A percentile compares a stretch with the other conserved stretches of the same genome.
phyloP scores from a whole-genome alignment of 345 rosid species.

The Pugionium dolabratum region DNA sequence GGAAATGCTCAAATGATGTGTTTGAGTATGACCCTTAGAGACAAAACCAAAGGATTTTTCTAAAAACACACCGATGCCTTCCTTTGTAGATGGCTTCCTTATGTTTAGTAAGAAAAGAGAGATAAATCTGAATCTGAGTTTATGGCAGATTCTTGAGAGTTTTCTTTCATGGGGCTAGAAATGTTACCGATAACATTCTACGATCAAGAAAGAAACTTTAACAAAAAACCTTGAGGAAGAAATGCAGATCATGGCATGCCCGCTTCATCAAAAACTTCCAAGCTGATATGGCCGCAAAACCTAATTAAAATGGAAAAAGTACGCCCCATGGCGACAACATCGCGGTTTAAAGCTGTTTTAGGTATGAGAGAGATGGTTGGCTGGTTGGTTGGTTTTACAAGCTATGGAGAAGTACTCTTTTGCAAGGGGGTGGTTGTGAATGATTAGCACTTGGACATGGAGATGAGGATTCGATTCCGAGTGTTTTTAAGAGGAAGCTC shows the following conservation, averaged over 20 bases:
- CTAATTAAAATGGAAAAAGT: constrained; percentile 27
- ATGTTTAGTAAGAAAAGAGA: constrained; percentile 28
- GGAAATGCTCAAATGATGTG: constrained; percentile 38
- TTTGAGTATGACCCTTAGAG: constrained; percentile 30
- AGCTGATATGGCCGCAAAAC: constrained; percentile 77
- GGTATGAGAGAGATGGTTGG: constrained; percentile 18
- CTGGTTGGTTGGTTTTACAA: constrained; percentile 46
- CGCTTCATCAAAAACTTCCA: constrained; percentile 64
- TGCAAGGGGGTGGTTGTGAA: constrained; percentile 84
- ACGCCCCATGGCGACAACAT: constrained; percentile 40
- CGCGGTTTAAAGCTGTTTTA: constrained; percentile 7
- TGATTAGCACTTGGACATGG: constrained; percentile 59
- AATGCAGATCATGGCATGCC: constrained; percentile 71
- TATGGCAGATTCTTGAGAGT: constrained; percentile 43
- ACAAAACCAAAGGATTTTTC: constrained; percentile 38
- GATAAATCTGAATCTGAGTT: constrained; percentile 30
- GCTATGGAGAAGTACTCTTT: constrained; percentile 92
- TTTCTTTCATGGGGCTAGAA: constrained; percentile 34
- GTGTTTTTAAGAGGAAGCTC: constrained; percentile 83
- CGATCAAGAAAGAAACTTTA: constrained; percentile 27
- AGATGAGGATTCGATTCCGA: constrained; percentile 77
- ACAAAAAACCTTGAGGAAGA: constrained; percentile 36
- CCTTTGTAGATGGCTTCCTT: constrained; percentile 41
- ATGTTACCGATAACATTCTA: constrained; percentile 43
- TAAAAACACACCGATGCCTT: constrained; percentile 28